Percentiles rank a stretch among this genome's conserved stretches.
Evolutionary conservation across 768 basidiomycete species (phyloP).

Genomic region (Rubroboletus satanas): DNA sequence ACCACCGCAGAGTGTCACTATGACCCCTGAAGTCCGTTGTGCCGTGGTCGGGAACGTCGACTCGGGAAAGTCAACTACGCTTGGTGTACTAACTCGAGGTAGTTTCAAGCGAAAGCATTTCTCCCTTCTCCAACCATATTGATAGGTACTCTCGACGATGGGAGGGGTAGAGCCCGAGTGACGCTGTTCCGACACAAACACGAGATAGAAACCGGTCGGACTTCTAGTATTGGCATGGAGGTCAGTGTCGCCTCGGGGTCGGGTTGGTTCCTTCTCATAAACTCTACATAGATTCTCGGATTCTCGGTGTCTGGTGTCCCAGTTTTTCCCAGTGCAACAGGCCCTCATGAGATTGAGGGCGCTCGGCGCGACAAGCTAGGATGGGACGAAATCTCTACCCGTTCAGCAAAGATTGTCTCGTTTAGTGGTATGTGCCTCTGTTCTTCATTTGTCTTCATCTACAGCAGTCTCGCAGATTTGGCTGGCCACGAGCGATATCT

Average conservation of each 20-base stretch:
- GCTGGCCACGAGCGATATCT: conserved; percentile 94
- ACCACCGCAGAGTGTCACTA: conserved; percentile 69
- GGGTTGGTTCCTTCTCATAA: background rate
- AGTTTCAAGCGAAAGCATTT: conserved; percentile 22
- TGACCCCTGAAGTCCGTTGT: conserved; percentile 89
- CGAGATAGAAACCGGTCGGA: conserved; percentile 93
- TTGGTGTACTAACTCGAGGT: conserved; percentile 95
- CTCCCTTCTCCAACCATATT: conserved; percentile 11
- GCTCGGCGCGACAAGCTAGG: conserved; percentile 81
- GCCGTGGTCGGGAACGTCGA: conserved; percentile 96
- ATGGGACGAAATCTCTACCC: conserved; percentile 92
- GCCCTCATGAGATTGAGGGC: conserved; percentile 56
- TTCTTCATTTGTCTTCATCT: background rate
- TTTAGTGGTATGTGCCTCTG: conserved; percentile 64
- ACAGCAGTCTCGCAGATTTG: conserved; percentile 54
- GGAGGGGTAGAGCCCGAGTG: conserved; percentile 77
- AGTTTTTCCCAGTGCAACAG: conserved; percentile 65
- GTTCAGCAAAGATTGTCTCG: conserved; percentile 88
- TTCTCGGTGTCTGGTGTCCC: conserved; percentile 75
- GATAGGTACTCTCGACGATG: conserved; percentile 73
- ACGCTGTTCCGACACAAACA: conserved; percentile 95
- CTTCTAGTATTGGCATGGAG: conserved; percentile 96
- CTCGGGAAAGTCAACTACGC: conserved; percentile 90
- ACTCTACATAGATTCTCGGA: conserved; percentile 67
- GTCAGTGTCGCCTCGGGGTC: conserved; percentile 39